Conservation (phyloP, 768 basidiomycete genomes). For the Suillus weaverae region DNA sequence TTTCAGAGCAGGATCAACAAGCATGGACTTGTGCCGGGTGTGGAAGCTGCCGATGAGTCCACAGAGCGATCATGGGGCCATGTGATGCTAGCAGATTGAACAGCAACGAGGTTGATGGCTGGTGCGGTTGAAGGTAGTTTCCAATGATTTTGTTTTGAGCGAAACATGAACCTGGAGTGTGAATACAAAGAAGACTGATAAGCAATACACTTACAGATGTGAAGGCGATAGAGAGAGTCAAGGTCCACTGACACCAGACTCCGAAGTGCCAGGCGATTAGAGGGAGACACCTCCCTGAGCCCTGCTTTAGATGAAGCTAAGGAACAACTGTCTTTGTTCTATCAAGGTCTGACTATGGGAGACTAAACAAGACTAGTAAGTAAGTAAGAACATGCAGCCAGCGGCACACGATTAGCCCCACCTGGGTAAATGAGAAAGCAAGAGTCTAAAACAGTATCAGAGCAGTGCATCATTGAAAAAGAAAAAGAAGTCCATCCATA, state of each 20-base stretch:
- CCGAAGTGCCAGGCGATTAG: conserved; percentile 79
- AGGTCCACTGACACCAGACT: conserved; percentile 60
- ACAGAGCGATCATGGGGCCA: conserved; percentile 81
- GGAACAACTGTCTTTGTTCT: no score
- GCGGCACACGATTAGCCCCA: no score
- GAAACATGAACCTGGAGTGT: conserved; percentile 81
- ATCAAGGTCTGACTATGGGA: no score
- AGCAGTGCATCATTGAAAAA: no score
- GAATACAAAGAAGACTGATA: background rate
- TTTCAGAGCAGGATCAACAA: conserved; percentile 73
- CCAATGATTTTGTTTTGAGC: conserved; percentile 87
- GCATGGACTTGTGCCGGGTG: conserved; percentile 77
- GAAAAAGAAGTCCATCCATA: no score
- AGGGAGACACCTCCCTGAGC: conserved; percentile 47
- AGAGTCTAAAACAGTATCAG: no score
- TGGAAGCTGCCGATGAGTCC: conserved; percentile 58
- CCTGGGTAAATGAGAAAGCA: no score
- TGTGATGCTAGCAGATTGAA: conserved; percentile 84
- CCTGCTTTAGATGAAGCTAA: background rate
- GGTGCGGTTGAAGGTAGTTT: conserved; percentile 74
- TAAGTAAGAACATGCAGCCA: no score
- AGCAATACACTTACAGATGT: conserved; percentile 50
- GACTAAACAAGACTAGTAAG: no score
- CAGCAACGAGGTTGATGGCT: conserved; percentile 51
- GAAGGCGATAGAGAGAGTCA: conserved; percentile 87